Conservation (phyloP, 2,329 filamentous ascomycete genomes). For the Hysterium pulicare region DNA sequence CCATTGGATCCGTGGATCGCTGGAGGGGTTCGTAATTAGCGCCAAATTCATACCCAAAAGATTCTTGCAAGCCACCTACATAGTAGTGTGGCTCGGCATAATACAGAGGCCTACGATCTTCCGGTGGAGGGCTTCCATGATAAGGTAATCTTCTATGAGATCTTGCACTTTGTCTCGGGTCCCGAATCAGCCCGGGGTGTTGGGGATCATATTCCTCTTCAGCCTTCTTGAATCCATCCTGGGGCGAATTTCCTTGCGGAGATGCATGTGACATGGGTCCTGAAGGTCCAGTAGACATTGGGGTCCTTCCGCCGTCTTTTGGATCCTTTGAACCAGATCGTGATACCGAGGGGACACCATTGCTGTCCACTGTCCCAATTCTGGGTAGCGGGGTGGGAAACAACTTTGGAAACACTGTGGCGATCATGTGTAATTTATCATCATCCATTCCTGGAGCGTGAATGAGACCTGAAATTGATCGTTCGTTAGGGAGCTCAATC, state of each 20-base stretch:
- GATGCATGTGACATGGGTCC: slow-evolving; percentile 17
- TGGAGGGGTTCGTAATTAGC: slow-evolving; percentile 17
- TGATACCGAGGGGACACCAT: slow-evolving; percentile 22
- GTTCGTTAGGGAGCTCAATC: slow-evolving; percentile 56
- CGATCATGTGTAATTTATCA: slow-evolving; percentile 51
- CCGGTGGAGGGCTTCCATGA: slow-evolving; percentile 19
- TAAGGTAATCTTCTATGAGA: slow-evolving; percentile 20
- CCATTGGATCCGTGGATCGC: slow-evolving; percentile 25
- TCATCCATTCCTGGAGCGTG: slow-evolving; percentile 56
- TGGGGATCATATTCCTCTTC: slow-evolving; percentile 51
- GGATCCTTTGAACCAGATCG: slow-evolving; percentile 28
- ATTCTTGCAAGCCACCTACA: slow-evolving; percentile 23
- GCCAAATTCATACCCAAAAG: slow-evolving; percentile 5
- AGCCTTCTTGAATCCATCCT: slow-evolving; percentile 29
- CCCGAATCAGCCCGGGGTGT: slow-evolving; percentile 30
- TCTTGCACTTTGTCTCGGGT: slow-evolving; percentile 14
- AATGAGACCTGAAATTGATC: slow-evolving; percentile 48
- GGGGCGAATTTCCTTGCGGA: slow-evolving; percentile 28
- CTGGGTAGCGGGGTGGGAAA: slow-evolving; percentile 44
- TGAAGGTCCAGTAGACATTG: slow-evolving; percentile 18
- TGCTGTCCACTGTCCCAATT: slow-evolving; percentile 36
- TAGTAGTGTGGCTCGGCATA: slow-evolving; percentile 32
- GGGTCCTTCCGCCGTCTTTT: slow-evolving; percentile 22
- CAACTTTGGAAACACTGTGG: slow-evolving; percentile 48
- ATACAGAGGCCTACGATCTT: slow-evolving; percentile 26